A percentile compares a stretch with the other conserved stretches of the same genome.
Evolutionary conservation across 176 grass and related monocot species (phyloP).

Genomic region (Eragrostis nindensis): DNA sequence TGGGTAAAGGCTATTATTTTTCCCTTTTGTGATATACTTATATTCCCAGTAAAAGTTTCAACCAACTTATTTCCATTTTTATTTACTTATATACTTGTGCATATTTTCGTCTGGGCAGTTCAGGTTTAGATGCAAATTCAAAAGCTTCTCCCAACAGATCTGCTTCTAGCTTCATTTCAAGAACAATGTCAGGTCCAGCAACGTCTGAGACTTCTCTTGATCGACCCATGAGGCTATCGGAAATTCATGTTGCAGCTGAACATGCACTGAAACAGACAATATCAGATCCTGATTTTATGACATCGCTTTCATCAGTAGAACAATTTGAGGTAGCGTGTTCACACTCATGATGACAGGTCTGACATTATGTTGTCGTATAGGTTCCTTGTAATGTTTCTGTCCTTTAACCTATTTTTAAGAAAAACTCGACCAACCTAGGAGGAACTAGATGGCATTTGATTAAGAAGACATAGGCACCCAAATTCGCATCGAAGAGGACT

Average conservation of each 20-base stretch:
- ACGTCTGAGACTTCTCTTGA: slow-evolving; percentile 76
- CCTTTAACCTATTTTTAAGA: neutral
- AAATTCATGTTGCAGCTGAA: slow-evolving; percentile 99
- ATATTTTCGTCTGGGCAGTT: slow-evolving; percentile 66
- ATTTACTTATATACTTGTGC: slow-evolving; percentile 39
- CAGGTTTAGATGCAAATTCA: slow-evolving; percentile 79
- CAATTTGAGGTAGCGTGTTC: slow-evolving; percentile 81
- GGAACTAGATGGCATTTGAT: too few relatives aligned
- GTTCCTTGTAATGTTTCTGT: slow-evolving; percentile 18
- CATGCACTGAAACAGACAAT: slow-evolving; percentile 80
- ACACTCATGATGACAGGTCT: slow-evolving; percentile 19
- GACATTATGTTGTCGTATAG: neutral
- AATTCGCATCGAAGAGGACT: too few relatives aligned
- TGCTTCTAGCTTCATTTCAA: slow-evolving; percentile 57
- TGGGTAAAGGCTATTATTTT: slow-evolving; percentile 61
- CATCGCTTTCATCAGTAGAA: slow-evolving; percentile 77
- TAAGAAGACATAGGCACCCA: too few relatives aligned
- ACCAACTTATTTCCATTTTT: slow-evolving; percentile 30
- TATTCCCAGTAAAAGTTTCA: slow-evolving; percentile 29
- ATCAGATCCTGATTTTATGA: slow-evolving; percentile 90
- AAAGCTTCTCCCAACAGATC: slow-evolving; percentile 62
- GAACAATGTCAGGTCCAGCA: slow-evolving; percentile 87
- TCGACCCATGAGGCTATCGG: slow-evolving; percentile 94
- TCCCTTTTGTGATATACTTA: slow-evolving; percentile 8
- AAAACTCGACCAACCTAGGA: too few relatives aligned